phyloP scores from a whole-genome alignment of 768 basidiomycete species.

The Lactarius indigo region DNA sequence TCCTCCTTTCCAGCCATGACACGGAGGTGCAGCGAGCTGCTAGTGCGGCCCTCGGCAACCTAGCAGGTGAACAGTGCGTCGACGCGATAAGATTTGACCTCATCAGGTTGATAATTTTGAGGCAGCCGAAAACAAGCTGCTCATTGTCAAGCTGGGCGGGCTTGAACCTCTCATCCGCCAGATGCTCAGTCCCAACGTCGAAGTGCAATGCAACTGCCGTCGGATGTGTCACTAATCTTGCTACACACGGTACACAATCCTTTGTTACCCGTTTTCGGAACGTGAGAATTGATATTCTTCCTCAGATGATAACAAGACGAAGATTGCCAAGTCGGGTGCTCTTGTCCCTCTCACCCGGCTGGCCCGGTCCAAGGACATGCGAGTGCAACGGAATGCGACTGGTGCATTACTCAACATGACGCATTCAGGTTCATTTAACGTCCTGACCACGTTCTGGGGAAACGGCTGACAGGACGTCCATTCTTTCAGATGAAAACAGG shows the following conservation, averaged over 20 bases:
- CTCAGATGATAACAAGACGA: conserved; percentile 98
- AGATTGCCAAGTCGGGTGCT: conserved; percentile 99
- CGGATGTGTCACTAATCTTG: conserved; percentile 97
- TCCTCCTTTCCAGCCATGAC: conserved; percentile 95
- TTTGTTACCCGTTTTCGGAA: not conserved
- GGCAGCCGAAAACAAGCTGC: conserved; percentile 95
- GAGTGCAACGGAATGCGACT: conserved; percentile 97
- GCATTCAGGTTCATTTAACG: conserved; percentile 72
- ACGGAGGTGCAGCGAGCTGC: conserved; percentile 98
- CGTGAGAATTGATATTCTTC: not conserved
- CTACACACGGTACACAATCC: conserved; percentile 79
- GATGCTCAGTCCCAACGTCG: conserved; percentile 98
- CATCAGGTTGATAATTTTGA: conserved; percentile 11
- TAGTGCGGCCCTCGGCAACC: conserved; percentile 93
- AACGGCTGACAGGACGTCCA: not conserved
- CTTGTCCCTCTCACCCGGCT: conserved; percentile 93
- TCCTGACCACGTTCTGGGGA: not conserved
- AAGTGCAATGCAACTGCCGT: conserved; percentile 99
- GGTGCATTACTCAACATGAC: conserved; percentile 99
- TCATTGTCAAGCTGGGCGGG: conserved; percentile 96
- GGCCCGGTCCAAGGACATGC: conserved; percentile 98
- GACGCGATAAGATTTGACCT: not conserved
- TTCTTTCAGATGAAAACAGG: conserved; percentile 84
- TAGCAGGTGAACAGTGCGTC: conserved; percentile 96
- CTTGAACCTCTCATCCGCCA: conserved; percentile 97